Evolutionary conservation across 192 early-diverging fungal genomes (phyloP).

Genomic region (Thoreauomyces humboldtii): DNA sequence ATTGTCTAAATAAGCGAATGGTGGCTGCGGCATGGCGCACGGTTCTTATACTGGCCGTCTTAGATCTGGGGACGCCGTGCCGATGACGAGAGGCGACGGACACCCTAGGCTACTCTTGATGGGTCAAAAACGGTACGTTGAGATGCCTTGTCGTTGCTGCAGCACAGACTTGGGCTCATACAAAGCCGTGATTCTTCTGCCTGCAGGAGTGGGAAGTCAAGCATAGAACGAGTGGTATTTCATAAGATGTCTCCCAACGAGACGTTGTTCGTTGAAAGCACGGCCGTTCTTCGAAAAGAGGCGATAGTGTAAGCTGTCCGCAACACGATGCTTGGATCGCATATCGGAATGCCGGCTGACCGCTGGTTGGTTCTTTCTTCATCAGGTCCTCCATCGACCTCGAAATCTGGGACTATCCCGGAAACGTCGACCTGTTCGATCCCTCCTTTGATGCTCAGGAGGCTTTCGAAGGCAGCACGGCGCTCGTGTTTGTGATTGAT

Average conservation of each 20-base stretch:
- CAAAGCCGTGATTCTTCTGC: too few relatives aligned
- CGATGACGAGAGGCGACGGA: too few relatives aligned
- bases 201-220: slow-evolving; percentile 81
- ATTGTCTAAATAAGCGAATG: too few relatives aligned
- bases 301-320: slow-evolving; percentile 55
- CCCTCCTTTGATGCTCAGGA: slow-evolving; percentile 29
- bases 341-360: too few relatives aligned
- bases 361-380: neutral
- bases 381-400: slow-evolving; percentile 78
- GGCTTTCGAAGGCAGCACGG: slow-evolving; percentile 48
- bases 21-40: too few relatives aligned
- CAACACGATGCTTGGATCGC: too few relatives aligned
- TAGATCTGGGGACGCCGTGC: too few relatives aligned
- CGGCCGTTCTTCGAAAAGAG: slow-evolving; percentile 68
- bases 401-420: slow-evolving; percentile 90
- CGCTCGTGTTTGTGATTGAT: slow-evolving; percentile 92
- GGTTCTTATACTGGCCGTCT: too few relatives aligned
- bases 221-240: slow-evolving; percentile 83
- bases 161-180: too few relatives aligned
- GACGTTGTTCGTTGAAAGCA: slow-evolving; percentile 80
- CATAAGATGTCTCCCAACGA: slow-evolving; percentile 86
- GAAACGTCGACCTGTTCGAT: slow-evolving; percentile 80
- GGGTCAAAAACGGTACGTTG: too few relatives aligned
- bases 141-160: too few relatives aligned
- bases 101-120: too few relatives aligned